phyloP scores from a whole-genome alignment of 2,329 filamentous ascomycete genomes.

The Cucurbitaria berberidis region DNA sequence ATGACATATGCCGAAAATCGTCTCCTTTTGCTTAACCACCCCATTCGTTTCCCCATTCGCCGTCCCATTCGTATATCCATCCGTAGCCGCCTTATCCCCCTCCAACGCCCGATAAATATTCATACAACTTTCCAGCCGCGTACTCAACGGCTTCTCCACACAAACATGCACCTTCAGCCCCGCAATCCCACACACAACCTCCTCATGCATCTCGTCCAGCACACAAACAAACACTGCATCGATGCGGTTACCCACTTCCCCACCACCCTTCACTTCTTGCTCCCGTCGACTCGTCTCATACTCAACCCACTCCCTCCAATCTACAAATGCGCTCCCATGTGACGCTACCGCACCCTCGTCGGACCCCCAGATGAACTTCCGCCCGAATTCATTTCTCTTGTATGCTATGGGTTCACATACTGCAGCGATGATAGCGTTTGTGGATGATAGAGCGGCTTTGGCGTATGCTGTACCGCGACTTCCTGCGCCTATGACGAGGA shows the following conservation, averaged over 20 bases:
- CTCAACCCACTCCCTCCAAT: slow-evolving; percentile 77
- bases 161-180: slow-evolving; percentile 78
- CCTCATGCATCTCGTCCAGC: slow-evolving; percentile 85
- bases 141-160: slow-evolving; percentile 93
- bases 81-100: slow-evolving; percentile 21
- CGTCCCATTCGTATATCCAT: neutral
- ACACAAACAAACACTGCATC: slow-evolving; percentile 74
- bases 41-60: slow-evolving; percentile 17
- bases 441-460: slow-evolving; percentile 20
- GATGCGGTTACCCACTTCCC: slow-evolving; percentile 44
- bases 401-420: slow-evolving; percentile 82
- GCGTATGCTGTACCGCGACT: slow-evolving; percentile 49
- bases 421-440: slow-evolving; percentile 69
- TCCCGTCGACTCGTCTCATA: slow-evolving; percentile 71
- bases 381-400: slow-evolving; percentile 75
- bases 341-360: slow-evolving; percentile 46
- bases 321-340: slow-evolving; percentile 71
- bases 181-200: slow-evolving; percentile 77
- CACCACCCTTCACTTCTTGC: slow-evolving; percentile 40
- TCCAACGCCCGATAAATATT: slow-evolving; percentile 69
- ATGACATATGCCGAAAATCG: slow-evolving; percentile 88
- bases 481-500: slow-evolving; percentile 50
- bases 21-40: slow-evolving; percentile 23
- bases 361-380: slow-evolving; percentile 78
- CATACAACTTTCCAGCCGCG: slow-evolving; percentile 77